Conservation (phyloP, 2,329 filamentous ascomycete species). For the Fusarium palustre region DNA sequence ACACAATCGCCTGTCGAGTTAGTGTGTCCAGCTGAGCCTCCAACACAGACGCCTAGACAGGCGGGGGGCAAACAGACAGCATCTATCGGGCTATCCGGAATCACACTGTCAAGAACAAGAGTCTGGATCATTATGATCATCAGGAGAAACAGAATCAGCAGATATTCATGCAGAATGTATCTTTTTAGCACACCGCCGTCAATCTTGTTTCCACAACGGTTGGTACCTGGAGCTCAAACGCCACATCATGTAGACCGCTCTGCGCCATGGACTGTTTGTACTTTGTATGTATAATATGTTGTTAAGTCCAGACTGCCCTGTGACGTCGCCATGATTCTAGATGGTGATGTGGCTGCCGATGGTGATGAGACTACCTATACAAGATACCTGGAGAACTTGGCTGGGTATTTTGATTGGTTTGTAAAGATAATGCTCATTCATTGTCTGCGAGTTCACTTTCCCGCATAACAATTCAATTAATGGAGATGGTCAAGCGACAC, state of each 20-base stretch:
- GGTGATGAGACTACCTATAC: background rate
- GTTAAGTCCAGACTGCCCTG: no score
- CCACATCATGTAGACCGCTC: background rate
- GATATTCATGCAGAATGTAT: background rate
- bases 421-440: background rate
- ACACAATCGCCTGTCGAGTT: background rate
- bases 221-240: background rate
- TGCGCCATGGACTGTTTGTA: no score
- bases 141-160: background rate
- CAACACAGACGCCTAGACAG: background rate
- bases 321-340: background rate
- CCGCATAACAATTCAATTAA: background rate
- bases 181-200: background rate
- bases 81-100: background rate
- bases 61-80: background rate
- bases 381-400: background rate
- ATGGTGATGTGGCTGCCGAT: background rate
- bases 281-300: no score
- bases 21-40: background rate
- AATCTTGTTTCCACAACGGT: background rate
- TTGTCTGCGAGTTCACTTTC: background rate
- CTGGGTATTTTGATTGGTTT: background rate
- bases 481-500: background rate
- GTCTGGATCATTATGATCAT: background rate
- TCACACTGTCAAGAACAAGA: background rate